Evolutionary conservation across 148 eudicot genomes (phyloP), one percentile per base, ranked within the genome.

Genomic region (Rhododendron ovatum): DNA sequence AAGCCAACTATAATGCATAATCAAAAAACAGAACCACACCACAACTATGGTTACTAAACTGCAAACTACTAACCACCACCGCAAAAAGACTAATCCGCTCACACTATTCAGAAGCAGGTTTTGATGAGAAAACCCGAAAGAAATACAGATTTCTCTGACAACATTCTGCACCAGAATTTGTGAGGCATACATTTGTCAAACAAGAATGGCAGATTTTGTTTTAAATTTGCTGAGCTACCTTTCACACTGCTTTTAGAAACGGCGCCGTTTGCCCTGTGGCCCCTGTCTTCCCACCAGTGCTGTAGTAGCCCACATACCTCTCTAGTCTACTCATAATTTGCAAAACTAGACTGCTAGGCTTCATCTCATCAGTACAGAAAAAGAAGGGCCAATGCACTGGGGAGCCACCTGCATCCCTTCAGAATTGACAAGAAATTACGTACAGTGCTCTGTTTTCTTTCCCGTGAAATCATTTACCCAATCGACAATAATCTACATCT

Each of bases 401-500:
- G 15, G 15, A 51, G 55, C 39, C 79, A 69, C 81, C 47, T 51
- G 78, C 50, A 81, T 41, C 45, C 45, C 45, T 7, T 57, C 48
- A 28, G 79, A 63, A 84, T 57, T 77, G 87, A 82, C 82, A 73
- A 82, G 86, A 85, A 61, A n/a, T 67, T 26, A 67, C 74, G 30
- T 28, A 24, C 87, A 51, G 87, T 51, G 73, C 76, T 78, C 43
- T 33, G 69, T 77, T 67, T 82, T 33, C 86, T 48, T 55, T 33
- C 89, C 84, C 53, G 63, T 83, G 75, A 86, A 79, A 86, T 86
- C 88, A 88, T 86, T 86, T 47, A 57, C 73, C 35, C 71, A 81
- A 51, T 33, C 45, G 37, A 48, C 22, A 41, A 48, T 69, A 69
- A 43, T 43, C 20, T 67, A 12, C 22, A 35, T 51, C 47, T 4